Evolutionary conservation across 2,329 filamentous ascomycete genomes (phyloP).

Genomic region (Diplodia intermedia): DNA sequence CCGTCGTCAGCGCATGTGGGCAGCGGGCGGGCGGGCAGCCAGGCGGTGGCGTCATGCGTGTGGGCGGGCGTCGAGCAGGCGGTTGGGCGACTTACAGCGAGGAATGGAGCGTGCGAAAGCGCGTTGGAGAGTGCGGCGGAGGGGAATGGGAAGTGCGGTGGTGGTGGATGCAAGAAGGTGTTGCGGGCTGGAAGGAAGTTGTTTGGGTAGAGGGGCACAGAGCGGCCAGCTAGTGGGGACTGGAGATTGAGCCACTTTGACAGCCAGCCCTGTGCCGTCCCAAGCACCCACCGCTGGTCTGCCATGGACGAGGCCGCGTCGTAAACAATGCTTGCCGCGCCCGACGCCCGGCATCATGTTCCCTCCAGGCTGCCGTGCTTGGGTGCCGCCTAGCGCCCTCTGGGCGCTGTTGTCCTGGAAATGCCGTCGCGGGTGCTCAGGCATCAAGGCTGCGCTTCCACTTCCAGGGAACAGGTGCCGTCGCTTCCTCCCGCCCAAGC

Average conservation of each 20-base stretch:
- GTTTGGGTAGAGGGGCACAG: slow-evolving; percentile 30
- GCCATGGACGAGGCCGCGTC: slow-evolving; percentile 8
- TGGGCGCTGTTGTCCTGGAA: not conserved
- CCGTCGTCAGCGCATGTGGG: slow-evolving; percentile 41
- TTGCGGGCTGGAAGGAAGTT: slow-evolving; percentile 18
- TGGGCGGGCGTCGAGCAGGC: slow-evolving; percentile 1
- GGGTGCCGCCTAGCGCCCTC: slow-evolving; percentile 3
- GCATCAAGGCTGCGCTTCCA: not conserved
- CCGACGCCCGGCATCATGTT: not conserved
- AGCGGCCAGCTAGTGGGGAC: slow-evolving; percentile 30
- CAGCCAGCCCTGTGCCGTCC: slow-evolving; percentile 5
- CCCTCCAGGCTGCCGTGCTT: not conserved
- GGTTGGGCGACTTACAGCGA: slow-evolving; percentile 28
- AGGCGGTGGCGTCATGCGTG: slow-evolving; percentile 24
- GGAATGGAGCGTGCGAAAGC: slow-evolving; percentile 21
- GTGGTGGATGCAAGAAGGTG: slow-evolving; percentile 10
- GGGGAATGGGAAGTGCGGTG: slow-evolving; percentile 11
- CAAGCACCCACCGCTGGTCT: slow-evolving; percentile 30
- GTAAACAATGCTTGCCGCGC: slow-evolving; percentile 29
- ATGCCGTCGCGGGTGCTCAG: not conserved
- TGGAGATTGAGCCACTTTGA: slow-evolving; percentile 25
- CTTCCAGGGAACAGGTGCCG: not conserved
- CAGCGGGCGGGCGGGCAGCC: slow-evolving; percentile 23
- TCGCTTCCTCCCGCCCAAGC: not conserved
- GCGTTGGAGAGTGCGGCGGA: slow-evolving; percentile 18